phyloP scores from a whole-genome alignment of 2,329 filamentous ascomycete genomes.

The Fusarium agapanthi region DNA sequence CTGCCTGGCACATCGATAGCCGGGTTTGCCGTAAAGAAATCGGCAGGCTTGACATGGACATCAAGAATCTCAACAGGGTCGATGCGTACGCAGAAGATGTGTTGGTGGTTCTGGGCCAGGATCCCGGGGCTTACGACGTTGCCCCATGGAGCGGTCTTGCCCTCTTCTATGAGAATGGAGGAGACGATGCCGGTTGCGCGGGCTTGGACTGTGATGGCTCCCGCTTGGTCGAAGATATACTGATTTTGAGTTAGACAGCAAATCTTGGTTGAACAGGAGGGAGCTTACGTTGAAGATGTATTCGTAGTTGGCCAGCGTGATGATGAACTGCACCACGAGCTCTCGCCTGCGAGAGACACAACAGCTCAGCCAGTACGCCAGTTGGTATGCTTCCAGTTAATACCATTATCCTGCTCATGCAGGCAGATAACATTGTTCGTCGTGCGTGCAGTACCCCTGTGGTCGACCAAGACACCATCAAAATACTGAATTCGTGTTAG shows the following conservation, averaged over 20 bases:
- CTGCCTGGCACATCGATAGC: conserved; percentile 1
- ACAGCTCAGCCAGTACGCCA: conserved; percentile 69
- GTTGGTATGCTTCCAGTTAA: conserved; percentile 78
- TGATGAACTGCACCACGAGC: conserved; percentile 73
- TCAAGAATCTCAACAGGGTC: conserved; percentile 53
- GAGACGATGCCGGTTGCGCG: conserved; percentile 73
- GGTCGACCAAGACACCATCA: conserved; percentile 42
- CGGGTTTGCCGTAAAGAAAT: not conserved
- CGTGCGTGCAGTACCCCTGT: conserved; percentile 48
- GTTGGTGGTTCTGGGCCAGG: conserved; percentile 75
- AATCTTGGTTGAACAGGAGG: not conserved
- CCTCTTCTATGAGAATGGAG: conserved; percentile 66
- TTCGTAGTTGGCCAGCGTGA: conserved; percentile 76
- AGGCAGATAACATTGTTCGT: conserved; percentile 68
- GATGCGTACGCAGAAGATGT: conserved; percentile 72
- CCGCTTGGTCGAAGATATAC: conserved; percentile 68
- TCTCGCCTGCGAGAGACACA: conserved; percentile 66
- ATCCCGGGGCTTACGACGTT: conserved; percentile 71
- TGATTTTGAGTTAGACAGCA: not conserved
- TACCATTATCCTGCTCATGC: conserved; percentile 76
- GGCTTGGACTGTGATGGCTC: conserved; percentile 67
- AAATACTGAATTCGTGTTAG: conserved; percentile 47
- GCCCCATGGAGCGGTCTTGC: conserved; percentile 62
- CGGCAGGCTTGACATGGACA: not conserved
- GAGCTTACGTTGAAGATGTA: conserved; percentile 56